Conservation (phyloP, 768 basidiomycete genomes). For the Lentinula guzmanii region DNA sequence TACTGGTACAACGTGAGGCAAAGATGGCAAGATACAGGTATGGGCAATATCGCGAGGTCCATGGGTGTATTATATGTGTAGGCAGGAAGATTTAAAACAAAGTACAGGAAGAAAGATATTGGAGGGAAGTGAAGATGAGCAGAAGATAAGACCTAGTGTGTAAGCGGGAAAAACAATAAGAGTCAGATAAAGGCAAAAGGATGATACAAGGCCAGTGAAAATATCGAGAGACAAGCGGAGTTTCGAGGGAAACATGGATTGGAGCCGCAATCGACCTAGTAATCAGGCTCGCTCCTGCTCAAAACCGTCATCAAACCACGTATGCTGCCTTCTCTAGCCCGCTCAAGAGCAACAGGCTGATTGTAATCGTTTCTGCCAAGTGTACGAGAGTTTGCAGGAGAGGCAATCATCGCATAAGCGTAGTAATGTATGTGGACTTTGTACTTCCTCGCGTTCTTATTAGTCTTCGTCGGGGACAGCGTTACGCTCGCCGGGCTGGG, state of each 20-base stretch:
- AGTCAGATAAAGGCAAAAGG: too few species aligned
- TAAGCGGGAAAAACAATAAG: neutral
- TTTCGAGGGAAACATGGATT: neutral
- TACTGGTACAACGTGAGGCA: neutral
- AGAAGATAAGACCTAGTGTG: too few species aligned
- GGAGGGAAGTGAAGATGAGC: neutral
- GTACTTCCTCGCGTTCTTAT: neutral
- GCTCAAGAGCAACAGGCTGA: neutral
- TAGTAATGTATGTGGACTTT: conserved; percentile 3
- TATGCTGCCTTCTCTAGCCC: neutral
- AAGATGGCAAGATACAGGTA: neutral
- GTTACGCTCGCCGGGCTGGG: neutral
- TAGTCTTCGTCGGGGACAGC: neutral
- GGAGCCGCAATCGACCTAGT: neutral
- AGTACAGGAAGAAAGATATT: neutral
- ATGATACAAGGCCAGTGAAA: neutral
- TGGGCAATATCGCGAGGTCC: neutral
- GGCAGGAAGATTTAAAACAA: neutral
- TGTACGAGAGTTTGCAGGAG: neutral
- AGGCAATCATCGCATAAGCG: neutral
- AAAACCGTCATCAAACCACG: conserved; percentile 3
- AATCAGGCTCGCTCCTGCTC: neutral
- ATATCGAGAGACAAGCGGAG: neutral
- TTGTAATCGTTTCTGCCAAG: neutral
- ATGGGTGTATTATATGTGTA: neutral